Percentiles rank a stretch among this genome's conserved stretches.
These are phyloP conservation scores for Arabidopsis hybrid DNA, from an alignment of 441 rosid genomes.

Conservation along the genomic window DNA sequence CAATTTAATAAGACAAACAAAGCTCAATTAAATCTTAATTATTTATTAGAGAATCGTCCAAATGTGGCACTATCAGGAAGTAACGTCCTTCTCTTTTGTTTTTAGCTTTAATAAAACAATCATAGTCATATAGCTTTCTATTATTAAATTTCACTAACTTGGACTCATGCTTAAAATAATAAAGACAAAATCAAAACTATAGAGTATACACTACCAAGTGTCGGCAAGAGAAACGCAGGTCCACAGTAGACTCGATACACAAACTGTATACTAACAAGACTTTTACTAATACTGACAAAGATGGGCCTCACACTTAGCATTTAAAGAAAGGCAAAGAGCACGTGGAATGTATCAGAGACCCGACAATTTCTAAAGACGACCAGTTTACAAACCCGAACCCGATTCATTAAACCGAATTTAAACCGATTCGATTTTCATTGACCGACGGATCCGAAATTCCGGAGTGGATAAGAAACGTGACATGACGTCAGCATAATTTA, in stretches of 20 bases:
- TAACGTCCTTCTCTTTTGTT: conserved; percentile 40
- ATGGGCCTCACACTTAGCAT: conserved; percentile 41
- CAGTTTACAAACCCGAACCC: conserved; percentile 28
- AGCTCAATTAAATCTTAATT: neutral
- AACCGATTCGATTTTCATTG: conserved; percentile 16
- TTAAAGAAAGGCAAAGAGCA: conserved; percentile 42
- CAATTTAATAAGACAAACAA: neutral
- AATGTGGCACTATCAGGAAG: conserved; percentile 36
- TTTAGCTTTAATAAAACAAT: conserved; percentile 34
- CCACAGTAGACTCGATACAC: conserved; percentile 33
- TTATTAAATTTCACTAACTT: neutral
- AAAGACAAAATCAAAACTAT: neutral
- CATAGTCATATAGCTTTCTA: conserved; percentile 33
- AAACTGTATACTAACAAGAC: conserved; percentile 25
- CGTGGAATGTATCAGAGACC: conserved; percentile 49
- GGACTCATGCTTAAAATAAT: neutral
- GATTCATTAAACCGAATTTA: conserved; percentile 1
- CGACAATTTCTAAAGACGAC: conserved; percentile 46
- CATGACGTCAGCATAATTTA: conserved; percentile 9
- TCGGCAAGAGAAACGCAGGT: conserved; percentile 56
- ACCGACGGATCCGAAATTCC: conserved; percentile 40
- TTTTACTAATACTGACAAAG: conserved; percentile 39
- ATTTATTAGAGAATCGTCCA: neutral
- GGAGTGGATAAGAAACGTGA: conserved; percentile 26
- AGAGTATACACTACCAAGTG: conserved; percentile 45